Base-by-base conservation (phyloP, 352 stramenopile species). In the Phytopythium aichiense region DNA sequence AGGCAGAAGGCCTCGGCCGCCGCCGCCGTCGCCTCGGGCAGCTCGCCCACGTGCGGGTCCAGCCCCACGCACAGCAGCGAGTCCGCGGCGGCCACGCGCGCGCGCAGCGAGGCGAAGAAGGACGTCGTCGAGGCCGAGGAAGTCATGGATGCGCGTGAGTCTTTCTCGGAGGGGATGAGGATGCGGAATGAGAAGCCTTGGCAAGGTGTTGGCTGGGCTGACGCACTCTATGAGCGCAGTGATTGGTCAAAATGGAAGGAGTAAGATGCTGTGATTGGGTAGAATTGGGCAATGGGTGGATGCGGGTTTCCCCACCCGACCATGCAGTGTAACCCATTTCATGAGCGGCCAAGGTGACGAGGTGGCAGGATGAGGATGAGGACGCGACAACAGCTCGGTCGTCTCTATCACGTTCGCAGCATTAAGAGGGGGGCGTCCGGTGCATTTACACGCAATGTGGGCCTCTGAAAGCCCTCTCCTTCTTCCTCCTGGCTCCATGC, bases 41-140 rank as follows among this genome's bases (percentile, higher is more conserved):
- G 77, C 66, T 97, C 89, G 0, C 67, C 66, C 15, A 77, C 75
- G 67, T 99, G 98, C 50, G 97, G 98, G 77, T 99, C 98, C 7
- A 99, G 79, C 11, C 98, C 98, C 38, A 99, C 90, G 76, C 97
- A 99, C 5, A 99, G 84, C 57, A 99, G 81, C 54, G 97, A 99
- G 74, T 99, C 84, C 53, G 97, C 85, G 57, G 83, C 78, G 61
- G 84, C 61, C 23, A 96, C 91, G 60, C 97, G 89, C 25, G 79
- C 69, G 55, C 94, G 81, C 56, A 99, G 58, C 53, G 71, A 68
- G 53, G 79, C 69, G 76, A 98, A 98, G 79, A 98, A 98, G 67
- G 55, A 60, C 5, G 48, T 1, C 6, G 48, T 37, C 38, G 55
- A 12, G 28, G 48, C 42, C 4, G 42, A 37, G 22, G 53, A 13